Evolutionary conservation across 176 grass and related monocot genomes (phyloP).

Genomic region (Rhynchospora tenuis): DNA sequence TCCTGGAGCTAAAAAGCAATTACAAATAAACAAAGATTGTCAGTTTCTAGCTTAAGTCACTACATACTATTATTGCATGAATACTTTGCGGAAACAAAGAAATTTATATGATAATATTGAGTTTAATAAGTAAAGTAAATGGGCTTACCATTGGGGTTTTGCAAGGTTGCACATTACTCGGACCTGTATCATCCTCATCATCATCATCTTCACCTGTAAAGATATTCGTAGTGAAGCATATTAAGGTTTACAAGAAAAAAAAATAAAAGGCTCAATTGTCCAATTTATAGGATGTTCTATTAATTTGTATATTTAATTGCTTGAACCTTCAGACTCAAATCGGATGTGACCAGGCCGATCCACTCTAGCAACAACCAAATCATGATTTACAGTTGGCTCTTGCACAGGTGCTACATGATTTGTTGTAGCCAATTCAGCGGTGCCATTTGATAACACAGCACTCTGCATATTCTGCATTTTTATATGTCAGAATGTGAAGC

Average conservation of each 20-base stretch:
- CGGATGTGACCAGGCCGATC: slow-evolving; percentile 91
- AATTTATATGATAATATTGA: neutral
- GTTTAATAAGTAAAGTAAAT: neutral
- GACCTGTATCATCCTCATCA: neutral
- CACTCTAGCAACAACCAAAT: slow-evolving; percentile 62
- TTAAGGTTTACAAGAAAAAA: neutral
- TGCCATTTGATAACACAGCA: slow-evolving; percentile 25
- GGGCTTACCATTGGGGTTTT: neutral
- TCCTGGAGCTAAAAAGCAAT: slow-evolving; percentile 40
- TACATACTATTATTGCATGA: neutral
- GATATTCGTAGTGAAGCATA: neutral
- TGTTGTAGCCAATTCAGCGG: slow-evolving; percentile 24
- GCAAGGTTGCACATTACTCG: neutral
- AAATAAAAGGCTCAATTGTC: neutral
- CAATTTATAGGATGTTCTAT: neutral
- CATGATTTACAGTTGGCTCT: slow-evolving; percentile 35
- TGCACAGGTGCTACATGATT: slow-evolving; percentile 29
- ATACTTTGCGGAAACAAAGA: slow-evolving; percentile 4
- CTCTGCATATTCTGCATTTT: slow-evolving; percentile 37
- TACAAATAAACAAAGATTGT: neutral
- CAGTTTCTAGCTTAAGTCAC: neutral
- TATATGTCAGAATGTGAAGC: neutral
- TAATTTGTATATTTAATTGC: neutral
- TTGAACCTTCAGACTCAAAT: slow-evolving; percentile 74
- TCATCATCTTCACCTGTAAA: slow-evolving; percentile 16